Base-by-base conservation (phyloP, 2,329 filamentous ascomycete species). In the Fusarium sp. region DNA sequence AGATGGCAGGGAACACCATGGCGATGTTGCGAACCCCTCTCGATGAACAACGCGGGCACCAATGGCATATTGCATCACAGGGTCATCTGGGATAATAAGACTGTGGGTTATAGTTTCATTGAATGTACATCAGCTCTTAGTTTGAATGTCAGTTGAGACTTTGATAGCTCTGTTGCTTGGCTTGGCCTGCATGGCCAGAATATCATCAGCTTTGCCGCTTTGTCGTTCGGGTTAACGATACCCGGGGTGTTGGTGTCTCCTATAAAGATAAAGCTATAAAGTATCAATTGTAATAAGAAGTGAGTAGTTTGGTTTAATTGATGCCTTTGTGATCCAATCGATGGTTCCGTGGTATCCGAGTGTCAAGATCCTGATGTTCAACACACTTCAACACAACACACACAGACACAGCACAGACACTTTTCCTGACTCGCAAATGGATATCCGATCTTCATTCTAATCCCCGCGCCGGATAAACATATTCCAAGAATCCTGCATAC, bases 1-100 rank as follows among this genome's bases (percentile, higher is more conserved):
- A 51, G 31, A 62, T 68, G 28, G 61, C 58, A 49, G 23, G 23
- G 44, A 68, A 61, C 51, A 71, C 67, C 67, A 49, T 52, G 34
- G 34, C 58, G 62, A 50, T 46, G 53, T 58, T 65, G 51, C 53
- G 49, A 71, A 51, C 68, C 72, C 67, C 71, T 68, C 68, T 58
- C 49, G 31, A 51, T 23, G 26, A 62, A 50, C 42, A 63, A 60
- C 74, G 72, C 72, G 72, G 72, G 72, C 72, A 74, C 72, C 72
- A 74, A 74, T 74, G 49, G 42, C 52, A 49, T 51, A 21, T 63
- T 46, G 53, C 59, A 54, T 62, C 45, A 11, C 21, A 45, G 43
- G 60, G 55, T 72, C 72, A 70, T 69, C 58, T 55, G 67, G 53
- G 52, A 31, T 53, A 58, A 62, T 45, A 45, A 28, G 31, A 52